Evolutionary conservation across 129 eudicot species (phyloP).

Genomic region (Logfia minima): DNA sequence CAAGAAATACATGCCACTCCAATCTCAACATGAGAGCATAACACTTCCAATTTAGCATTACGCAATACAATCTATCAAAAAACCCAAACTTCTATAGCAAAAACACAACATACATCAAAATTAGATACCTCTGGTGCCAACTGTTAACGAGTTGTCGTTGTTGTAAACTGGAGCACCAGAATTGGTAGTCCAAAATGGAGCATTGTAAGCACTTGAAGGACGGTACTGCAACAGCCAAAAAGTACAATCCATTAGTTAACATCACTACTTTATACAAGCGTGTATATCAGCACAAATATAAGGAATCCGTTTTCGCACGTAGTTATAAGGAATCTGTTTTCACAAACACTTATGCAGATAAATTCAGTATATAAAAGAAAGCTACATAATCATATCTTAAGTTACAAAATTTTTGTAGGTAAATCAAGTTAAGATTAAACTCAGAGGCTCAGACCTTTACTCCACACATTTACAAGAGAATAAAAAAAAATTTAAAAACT

Average conservation of each 20-base stretch:
- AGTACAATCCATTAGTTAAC: constrained; percentile 9
- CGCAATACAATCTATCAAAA: background rate
- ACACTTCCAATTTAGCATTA: background rate
- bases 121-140: constrained; percentile 63
- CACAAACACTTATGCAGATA: background rate
- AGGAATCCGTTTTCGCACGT: background rate
- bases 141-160: constrained; percentile 64
- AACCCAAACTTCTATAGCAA: constrained; percentile 10
- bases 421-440: background rate
- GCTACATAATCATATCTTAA: background rate
- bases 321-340: too few species aligned
- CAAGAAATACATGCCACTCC: background rate
- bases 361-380: background rate
- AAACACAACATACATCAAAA: background rate
- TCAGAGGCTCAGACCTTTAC: background rate
- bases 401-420: background rate
- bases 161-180: constrained; percentile 82
- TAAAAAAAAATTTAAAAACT: too few species aligned
- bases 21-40: background rate
- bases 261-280: background rate
- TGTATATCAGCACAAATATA: constrained; percentile 2
- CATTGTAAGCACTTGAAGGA: constrained; percentile 68
- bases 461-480: constrained; percentile 4
- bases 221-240: constrained; percentile 56
- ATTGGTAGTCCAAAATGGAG: constrained; percentile 69